Base-by-base conservation (phyloP, 345 rosid genomes). In the Hibiscus mutabilis region DNA sequence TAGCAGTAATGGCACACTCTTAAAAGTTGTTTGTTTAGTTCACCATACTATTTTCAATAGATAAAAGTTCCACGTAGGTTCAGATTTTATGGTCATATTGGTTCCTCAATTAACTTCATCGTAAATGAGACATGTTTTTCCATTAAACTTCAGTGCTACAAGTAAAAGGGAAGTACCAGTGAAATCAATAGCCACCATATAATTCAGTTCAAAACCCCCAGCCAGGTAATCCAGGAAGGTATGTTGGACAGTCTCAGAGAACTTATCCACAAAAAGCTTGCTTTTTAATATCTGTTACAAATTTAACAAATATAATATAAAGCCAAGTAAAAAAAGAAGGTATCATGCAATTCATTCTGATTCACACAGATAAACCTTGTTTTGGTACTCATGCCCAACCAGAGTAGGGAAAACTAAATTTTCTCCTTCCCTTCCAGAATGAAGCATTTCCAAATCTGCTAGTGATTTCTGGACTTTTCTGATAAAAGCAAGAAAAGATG, bases 161-260 rank as follows among this genome's bases (percentile, higher is more conserved):
- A 44, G 70, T 65, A 62, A 76, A 68, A 60, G 78, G 71, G 21
- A 65, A 52, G 60, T 79, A 94, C 98, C 98, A 1, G 98, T 94
- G 79, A 89, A 94, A 85, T 94, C 98, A 75, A 94, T 76, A 65
- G 98, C 98, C 72, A 89, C 91, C 97, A 94, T 94, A 87, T 91
- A 91, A 82, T 88, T 91, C 70, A 94, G 79, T 77, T 94, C 95
- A 47, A 83, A 94, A 70, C 98, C 98, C 44, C 78, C 88, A 31
- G 83, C 85, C 84, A 91, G 73, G 84, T 91, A 94, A 71, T 94
- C 98, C 67, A 94, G 82, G 80, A 94, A 94, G 52, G 96, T 86
- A 70, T 83, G 75, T 75, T 87, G 89, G 64, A 77, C 77, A 53
- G 86, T 86, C 79, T 91, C 96, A 24, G 86, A 82, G 75, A 83